Base-by-base conservation (phyloP, 108 stramenopile genomes). In the Mayamaea pseudoterrestris region DNA sequence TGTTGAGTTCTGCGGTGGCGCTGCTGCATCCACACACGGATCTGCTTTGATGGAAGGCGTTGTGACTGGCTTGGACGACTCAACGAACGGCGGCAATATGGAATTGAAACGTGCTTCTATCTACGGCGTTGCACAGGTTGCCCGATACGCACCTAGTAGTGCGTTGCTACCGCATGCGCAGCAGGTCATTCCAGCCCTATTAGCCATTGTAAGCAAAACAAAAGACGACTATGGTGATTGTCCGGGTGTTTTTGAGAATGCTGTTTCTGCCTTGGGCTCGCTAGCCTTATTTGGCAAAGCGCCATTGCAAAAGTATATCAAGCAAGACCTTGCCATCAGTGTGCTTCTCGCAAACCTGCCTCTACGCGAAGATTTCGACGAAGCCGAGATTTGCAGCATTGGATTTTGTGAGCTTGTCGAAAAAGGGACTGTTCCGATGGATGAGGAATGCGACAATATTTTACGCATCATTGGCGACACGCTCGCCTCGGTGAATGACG, bases 101-200 rank as follows among this genome's bases (percentile, higher is more conserved):
- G 83, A 84, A 23, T 44, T 90, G 12, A 58, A 65, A 25, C 60
- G 57, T 45, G 78, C 78, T 16, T 43, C 70, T n/a, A 63, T 83
- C 8, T 84, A 90, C 52, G 87, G 82, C 18, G 50, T 90, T 39
- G 53, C 73, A 7, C 82, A 90, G 53, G 52, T 90, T 27, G 68
- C 64, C 2, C 61, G 78, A 11, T 66, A 83, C 55, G 74, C 77
- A 25, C 79, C 87, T 3, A 55, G 46, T 21, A 29, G 32, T 16
- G 14, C 66, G 9, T 20, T 68, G 14, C 27, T 54, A 12, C 24
- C 69, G 11, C 63, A 66, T 28, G 37, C 54, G 8, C 44, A 62
- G 37, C 50, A 21, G 16, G 42, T 71, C 24, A 35, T 72, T 6
- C 47, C 55, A 12, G 35, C 48, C 13, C 50, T 73, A 0, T 24